These are phyloP conservation scores for Alternaria infectoria DNA, from an alignment of 2,329 filamentous ascomycete species.

Conservation along the genomic window DNA sequence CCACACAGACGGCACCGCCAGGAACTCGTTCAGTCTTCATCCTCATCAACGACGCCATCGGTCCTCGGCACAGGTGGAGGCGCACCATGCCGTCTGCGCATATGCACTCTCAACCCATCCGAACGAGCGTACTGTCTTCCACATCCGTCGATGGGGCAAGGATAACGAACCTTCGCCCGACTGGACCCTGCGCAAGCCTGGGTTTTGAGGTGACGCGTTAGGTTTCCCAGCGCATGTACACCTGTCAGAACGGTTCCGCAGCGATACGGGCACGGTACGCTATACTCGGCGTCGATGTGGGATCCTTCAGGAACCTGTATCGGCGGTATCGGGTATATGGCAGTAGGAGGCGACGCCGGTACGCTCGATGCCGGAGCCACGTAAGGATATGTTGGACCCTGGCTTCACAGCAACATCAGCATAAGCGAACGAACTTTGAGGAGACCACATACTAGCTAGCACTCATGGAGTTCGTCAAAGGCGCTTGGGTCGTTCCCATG, in stretches of 20 bases:
- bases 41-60: neutral
- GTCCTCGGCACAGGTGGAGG: slow-evolving; percentile 6
- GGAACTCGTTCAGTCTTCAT: neutral
- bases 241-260: slow-evolving; percentile 33
- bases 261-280: slow-evolving; percentile 25
- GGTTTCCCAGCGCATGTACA: slow-evolving; percentile 35
- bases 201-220: slow-evolving; percentile 37
- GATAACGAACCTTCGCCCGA: slow-evolving; percentile 18
- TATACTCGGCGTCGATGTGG: slow-evolving; percentile 2
- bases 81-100: slow-evolving; percentile 22
- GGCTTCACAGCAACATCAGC: neutral
- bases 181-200: slow-evolving; percentile 25
- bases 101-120: slow-evolving; percentile 30
- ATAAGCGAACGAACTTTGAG: neutral
- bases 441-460: neutral
- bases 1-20: neutral
- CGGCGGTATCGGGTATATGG: neutral
- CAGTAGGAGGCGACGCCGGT: neutral
- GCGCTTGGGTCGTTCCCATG: neutral
- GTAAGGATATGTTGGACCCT: neutral
- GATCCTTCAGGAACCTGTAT: neutral
- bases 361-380: neutral
- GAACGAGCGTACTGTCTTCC: slow-evolving; percentile 32
- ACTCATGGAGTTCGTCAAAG: neutral
- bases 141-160: slow-evolving; percentile 27